Percentiles rank a stretch among this genome's conserved stretches.
Evolutionary conservation across 768 basidiomycete genomes (phyloP).

Genomic region (Tricholoma matsutake): DNA sequence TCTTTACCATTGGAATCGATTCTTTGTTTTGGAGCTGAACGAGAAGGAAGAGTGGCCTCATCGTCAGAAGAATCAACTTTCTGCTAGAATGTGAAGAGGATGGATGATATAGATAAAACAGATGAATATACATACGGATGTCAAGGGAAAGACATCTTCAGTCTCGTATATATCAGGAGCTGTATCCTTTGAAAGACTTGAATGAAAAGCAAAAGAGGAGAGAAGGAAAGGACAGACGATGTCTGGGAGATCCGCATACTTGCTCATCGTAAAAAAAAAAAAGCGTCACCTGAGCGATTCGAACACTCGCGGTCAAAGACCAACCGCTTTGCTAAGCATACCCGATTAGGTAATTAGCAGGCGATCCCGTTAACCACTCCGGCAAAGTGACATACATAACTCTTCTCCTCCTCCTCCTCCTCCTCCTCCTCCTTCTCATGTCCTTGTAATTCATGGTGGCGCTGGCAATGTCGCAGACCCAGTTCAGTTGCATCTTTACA

Average conservation of each 20-base stretch:
- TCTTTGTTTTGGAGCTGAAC: constrained; percentile 34
- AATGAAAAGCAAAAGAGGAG: constrained; percentile 8
- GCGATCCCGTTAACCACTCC: constrained; percentile 92
- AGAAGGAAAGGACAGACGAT: constrained; percentile 55
- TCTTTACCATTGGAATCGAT: constrained; percentile 47
- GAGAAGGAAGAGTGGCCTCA: constrained; percentile 44
- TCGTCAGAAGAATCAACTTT: constrained; percentile 67
- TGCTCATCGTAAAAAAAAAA: constrained; percentile 57
- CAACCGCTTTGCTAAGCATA: constrained; percentile 36
- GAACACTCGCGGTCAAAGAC: constrained; percentile 51
- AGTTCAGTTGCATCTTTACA: too few relatives aligned
- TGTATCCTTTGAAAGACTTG: constrained; percentile 60
- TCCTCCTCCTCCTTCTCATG: too few relatives aligned
- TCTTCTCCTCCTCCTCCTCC: too few relatives aligned
- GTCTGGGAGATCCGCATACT: constrained; percentile 89
- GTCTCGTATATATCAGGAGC: constrained; percentile 93
- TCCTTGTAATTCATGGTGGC: constrained; percentile 74
- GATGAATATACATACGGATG: constrained; percentile 40
- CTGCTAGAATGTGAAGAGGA: constrained; percentile 29
- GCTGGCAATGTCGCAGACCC: too few relatives aligned
- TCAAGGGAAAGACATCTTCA: constrained; percentile 65
- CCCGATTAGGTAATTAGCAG: constrained; percentile 44
- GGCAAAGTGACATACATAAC: constrained; percentile 96
- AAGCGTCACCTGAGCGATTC: constrained; percentile 51
- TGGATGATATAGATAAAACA: not conserved